Conservation (phyloP, 441 rosid species). For the Sinapis alba region DNA sequence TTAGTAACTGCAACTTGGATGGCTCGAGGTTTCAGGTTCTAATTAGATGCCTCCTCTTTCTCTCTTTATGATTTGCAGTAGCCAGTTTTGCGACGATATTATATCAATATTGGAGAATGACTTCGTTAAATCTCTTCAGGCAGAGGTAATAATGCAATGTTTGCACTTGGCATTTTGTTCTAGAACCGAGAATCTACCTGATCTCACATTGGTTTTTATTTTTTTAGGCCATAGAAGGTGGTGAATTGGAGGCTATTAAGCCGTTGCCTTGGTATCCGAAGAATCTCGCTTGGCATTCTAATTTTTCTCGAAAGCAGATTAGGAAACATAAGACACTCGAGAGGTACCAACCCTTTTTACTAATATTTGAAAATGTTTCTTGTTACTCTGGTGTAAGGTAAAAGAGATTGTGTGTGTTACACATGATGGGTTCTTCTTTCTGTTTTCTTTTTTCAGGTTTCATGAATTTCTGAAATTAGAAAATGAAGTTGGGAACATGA, state of each 20-base stretch:
- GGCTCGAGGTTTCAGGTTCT: not conserved
- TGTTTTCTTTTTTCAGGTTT: slow-evolving; percentile 55
- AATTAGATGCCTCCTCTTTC: not conserved
- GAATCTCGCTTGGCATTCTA: slow-evolving; percentile 92
- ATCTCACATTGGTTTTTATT: not conserved
- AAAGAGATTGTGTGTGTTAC: not conserved
- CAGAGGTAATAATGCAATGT: slow-evolving; percentile 47
- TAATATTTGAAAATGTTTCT: not conserved
- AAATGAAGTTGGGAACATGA: slow-evolving; percentile 93
- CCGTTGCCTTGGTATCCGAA: slow-evolving; percentile 93
- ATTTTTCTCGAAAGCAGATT: slow-evolving; percentile 87
- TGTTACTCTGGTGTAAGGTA: slow-evolving; percentile 5
- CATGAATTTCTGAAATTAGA: slow-evolving; percentile 92
- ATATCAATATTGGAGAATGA: slow-evolving; percentile 81
- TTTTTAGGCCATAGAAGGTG: slow-evolving; percentile 58
- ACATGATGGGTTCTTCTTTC: slow-evolving; percentile 16
- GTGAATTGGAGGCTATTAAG: slow-evolving; percentile 73
- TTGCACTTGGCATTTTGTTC: not conserved
- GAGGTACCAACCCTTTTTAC: slow-evolving; percentile 53
- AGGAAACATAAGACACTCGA: slow-evolving; percentile 86
- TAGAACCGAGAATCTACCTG: not conserved
- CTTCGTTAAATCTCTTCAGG: slow-evolving; percentile 72
- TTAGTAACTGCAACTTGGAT: not conserved
- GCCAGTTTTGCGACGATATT: slow-evolving; percentile 79
- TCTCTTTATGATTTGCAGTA: slow-evolving; percentile 51